Base-by-base conservation (phyloP, 2,329 filamentous ascomycete species). In the Rutstroemia sp. region DNA sequence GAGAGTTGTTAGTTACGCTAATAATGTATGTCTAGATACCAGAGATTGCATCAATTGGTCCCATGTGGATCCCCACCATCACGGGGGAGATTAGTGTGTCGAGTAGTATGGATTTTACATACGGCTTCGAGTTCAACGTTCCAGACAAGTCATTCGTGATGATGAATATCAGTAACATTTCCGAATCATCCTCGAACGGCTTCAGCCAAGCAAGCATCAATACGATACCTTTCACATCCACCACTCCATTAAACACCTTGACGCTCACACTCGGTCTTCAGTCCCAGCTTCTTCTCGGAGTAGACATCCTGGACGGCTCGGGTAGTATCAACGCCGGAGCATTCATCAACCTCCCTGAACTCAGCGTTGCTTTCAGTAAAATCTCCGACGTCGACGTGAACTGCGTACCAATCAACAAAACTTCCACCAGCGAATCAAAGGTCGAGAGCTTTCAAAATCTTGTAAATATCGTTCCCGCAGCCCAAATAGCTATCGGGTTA, bases 201-300 rank as follows among this genome's bases (percentile, higher is more conserved):
- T 54, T 57, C 14, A 44, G 25, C 25, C 12, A 54, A 2, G 14
- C 37, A 7, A 12, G 27, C 7, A n/a, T 57, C 7, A 44, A 42
- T 2, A 19, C 55, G 6, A 30, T 54, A 2, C 55, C 55, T 8
- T 37, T 57, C 2, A 57, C 45, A 1, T 23, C 55, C 1, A 53
- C 55, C 14, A 14, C 25, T 27, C 18, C 49, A 16, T 38, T 30
- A 1, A 45, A 49, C 14, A 7, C 42, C 4, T 3, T 49, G 5
- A 53, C 14, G 3, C 45, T 57, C n/a, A 45, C 41, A 2, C 50
- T 57, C 3, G 25, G 42, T 12, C 50, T 57, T 0, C 34, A 39
- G 5, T 48, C 50, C 1, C 16, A 57, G 45, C 4, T 57, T 9
- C 44, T 57, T 9, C 50, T 57, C 16, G 50, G 55, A 9, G 50